Conservation (phyloP, 345 rosid species). For the Erysimum cheiranthoides region DNA sequence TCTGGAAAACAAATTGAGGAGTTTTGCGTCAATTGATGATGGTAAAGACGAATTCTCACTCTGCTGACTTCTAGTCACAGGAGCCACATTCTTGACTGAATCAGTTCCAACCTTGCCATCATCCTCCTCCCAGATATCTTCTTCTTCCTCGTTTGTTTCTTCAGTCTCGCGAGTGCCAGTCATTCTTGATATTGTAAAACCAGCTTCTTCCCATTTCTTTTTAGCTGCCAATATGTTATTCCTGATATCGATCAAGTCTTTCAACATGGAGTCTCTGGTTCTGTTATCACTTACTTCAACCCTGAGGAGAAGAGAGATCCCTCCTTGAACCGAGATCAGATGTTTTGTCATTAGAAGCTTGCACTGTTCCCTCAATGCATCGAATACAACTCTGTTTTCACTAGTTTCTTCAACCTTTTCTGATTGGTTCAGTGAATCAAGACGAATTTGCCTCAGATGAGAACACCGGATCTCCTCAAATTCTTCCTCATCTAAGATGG, state of each 20-base stretch:
- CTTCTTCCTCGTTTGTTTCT: slow-evolving; percentile 55
- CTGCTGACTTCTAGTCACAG: slow-evolving; percentile 28
- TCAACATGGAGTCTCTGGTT: slow-evolving; percentile 71
- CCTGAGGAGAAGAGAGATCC: slow-evolving; percentile 72
- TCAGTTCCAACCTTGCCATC: slow-evolving; percentile 48
- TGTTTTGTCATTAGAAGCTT: slow-evolving; percentile 80
- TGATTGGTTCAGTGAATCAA: slow-evolving; percentile 73
- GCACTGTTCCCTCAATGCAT: slow-evolving; percentile 81
- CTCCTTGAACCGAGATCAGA: slow-evolving; percentile 70
- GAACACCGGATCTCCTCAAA: slow-evolving; percentile 70
- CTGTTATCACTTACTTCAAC: slow-evolving; percentile 74
- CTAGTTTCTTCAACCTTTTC: slow-evolving; percentile 73
- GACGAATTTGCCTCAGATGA: slow-evolving; percentile 75
- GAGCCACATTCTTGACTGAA: slow-evolving; percentile 41
- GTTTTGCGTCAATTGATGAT: slow-evolving; percentile 46
- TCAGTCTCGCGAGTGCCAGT: slow-evolving; percentile 47
- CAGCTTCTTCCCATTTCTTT: slow-evolving; percentile 76
- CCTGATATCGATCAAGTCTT: slow-evolving; percentile 71
- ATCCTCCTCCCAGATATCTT: slow-evolving; percentile 91
- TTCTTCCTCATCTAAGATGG: slow-evolving; percentile 71
- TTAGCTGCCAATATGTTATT: slow-evolving; percentile 59
- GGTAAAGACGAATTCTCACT: slow-evolving; percentile 34
- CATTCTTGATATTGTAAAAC: slow-evolving; percentile 55
- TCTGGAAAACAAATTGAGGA: too few species aligned
- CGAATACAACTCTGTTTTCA: slow-evolving; percentile 88